phyloP scores from a whole-genome alignment of 179 eudicot genomes.

The Pouteria campechiana region DNA sequence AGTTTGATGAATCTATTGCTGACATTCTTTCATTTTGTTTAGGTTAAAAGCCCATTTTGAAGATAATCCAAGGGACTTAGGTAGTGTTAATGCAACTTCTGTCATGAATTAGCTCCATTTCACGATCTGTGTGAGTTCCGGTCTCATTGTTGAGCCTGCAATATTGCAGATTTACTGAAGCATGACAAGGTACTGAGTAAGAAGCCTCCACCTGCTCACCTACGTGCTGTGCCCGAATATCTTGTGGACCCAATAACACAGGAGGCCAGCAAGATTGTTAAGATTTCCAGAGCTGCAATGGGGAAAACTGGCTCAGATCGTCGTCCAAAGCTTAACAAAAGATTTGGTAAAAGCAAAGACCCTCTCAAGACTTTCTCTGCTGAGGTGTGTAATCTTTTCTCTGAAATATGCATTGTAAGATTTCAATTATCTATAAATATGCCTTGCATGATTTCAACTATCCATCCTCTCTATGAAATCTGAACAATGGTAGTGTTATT shows the following conservation, averaged over 20 bases:
- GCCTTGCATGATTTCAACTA: not conserved
- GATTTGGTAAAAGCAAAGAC: slow-evolving; percentile 41
- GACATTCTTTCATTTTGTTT: not conserved
- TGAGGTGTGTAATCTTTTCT: slow-evolving; percentile 27
- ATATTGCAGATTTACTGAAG: slow-evolving; percentile 67
- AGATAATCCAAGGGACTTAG: slow-evolving; percentile 79
- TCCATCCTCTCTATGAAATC: not conserved
- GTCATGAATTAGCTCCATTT: not conserved
- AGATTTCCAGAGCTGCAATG: slow-evolving; percentile 91
- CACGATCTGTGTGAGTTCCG: not conserved
- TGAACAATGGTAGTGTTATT: no score
- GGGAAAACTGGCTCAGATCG: slow-evolving; percentile 34
- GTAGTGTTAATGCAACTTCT: slow-evolving; percentile 33
- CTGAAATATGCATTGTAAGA: not conserved
- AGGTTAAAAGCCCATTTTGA: slow-evolving; percentile 65
- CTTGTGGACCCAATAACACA: slow-evolving; percentile 68
- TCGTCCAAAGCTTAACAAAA: slow-evolving; percentile 36
- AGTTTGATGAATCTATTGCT: no score
- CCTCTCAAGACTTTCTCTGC: slow-evolving; percentile 80
- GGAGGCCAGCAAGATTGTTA: slow-evolving; percentile 86
- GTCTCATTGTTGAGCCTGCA: not conserved
- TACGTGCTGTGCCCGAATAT: slow-evolving; percentile 82
- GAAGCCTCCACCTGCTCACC: slow-evolving; percentile 63
- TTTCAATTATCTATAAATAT: not conserved
- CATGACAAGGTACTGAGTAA: slow-evolving; percentile 89